Evolutionary conservation across 805 yeast species (phyloP).

Genomic region (Teunomyces lycoperdinae): DNA sequence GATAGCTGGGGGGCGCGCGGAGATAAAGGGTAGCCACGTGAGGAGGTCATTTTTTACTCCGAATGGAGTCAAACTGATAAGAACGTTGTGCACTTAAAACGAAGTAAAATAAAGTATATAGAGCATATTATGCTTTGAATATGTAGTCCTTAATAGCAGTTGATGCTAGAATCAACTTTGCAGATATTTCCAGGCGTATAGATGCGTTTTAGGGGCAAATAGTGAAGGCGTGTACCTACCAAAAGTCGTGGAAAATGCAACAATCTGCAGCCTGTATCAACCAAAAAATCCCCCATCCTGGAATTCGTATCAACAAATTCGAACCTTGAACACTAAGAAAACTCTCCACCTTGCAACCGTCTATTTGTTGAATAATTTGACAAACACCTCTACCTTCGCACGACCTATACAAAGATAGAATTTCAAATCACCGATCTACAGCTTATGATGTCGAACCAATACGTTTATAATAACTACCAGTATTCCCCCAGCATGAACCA

Average conservation of each 20-base stretch:
- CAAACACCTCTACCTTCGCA: neutral
- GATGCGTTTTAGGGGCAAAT: neutral
- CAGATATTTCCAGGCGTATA: neutral
- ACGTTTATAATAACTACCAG: slow-evolving; percentile 31
- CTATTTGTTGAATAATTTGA: neutral
- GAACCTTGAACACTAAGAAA: neutral
- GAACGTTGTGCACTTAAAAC: neutral
- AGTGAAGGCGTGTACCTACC: neutral
- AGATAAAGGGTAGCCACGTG: neutral
- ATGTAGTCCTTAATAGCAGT: too few species aligned
- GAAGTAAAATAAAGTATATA: neutral
- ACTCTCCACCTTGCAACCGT: neutral
- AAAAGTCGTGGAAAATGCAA: neutral
- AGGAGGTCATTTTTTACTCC: neutral
- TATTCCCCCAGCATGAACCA: slow-evolving; percentile 30
- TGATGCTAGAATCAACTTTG: neutral
- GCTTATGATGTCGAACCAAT: slow-evolving; percentile 32
- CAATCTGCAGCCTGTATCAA: slow-evolving; percentile 3
- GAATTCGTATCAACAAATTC: slow-evolving; percentile 2
- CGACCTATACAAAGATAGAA: neutral
- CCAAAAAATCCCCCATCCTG: slow-evolving; percentile 1
- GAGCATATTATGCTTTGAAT: too few species aligned
- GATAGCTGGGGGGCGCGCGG: neutral
- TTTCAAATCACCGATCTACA: neutral
- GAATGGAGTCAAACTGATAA: neutral